These are phyloP conservation scores for Petasospora rhodanensis DNA, from an alignment of 1,139 yeast species.

Conservation along the genomic window DNA sequence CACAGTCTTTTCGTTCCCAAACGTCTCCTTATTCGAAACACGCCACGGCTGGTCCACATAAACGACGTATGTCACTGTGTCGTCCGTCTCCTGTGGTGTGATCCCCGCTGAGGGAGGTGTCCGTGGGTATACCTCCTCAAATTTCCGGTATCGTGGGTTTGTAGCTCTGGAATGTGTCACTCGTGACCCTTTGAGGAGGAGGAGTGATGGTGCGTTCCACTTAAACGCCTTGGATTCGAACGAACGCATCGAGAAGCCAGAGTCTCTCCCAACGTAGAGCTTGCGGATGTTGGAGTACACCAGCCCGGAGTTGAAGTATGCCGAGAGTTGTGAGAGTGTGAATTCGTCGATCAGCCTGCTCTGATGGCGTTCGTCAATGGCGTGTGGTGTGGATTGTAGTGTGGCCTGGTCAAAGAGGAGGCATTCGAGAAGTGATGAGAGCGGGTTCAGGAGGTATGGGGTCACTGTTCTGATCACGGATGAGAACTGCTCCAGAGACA, in stretches of 20 bases:
- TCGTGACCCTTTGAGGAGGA: slow-evolving; percentile 64
- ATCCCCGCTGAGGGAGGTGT: slow-evolving; percentile 30
- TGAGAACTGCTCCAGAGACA: slow-evolving; percentile 36
- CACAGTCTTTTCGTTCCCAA: slow-evolving; percentile 55
- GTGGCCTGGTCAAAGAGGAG: slow-evolving; percentile 26
- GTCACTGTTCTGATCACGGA: slow-evolving; percentile 30
- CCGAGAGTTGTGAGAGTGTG: slow-evolving; percentile 30
- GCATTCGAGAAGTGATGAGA: slow-evolving; percentile 36
- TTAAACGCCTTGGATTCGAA: slow-evolving; percentile 80
- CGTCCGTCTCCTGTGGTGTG: slow-evolving; percentile 21
- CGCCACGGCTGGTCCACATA: slow-evolving; percentile 72
- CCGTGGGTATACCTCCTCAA: slow-evolving; percentile 50
- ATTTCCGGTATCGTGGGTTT: slow-evolving; percentile 44
- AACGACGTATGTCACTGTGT: slow-evolving; percentile 53
- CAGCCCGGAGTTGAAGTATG: slow-evolving; percentile 30
- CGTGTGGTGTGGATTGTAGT: slow-evolving; percentile 13
- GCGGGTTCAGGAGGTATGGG: slow-evolving; percentile 36
- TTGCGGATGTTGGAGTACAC: slow-evolving; percentile 46
- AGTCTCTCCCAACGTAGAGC: slow-evolving; percentile 62
- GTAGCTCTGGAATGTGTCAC: slow-evolving; percentile 32
- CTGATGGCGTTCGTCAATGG: slow-evolving; percentile 11
- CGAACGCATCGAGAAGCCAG: slow-evolving; percentile 83
- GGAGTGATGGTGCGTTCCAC: slow-evolving; percentile 84
- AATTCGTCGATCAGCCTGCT: slow-evolving; percentile 29
- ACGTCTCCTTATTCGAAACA: slow-evolving; percentile 62